Percentiles rank a stretch among this genome's conserved stretches.
These are phyloP conservation scores for Lupinus albus DNA, from an alignment of 306 rosid genomes.

Conservation along the genomic window DNA sequence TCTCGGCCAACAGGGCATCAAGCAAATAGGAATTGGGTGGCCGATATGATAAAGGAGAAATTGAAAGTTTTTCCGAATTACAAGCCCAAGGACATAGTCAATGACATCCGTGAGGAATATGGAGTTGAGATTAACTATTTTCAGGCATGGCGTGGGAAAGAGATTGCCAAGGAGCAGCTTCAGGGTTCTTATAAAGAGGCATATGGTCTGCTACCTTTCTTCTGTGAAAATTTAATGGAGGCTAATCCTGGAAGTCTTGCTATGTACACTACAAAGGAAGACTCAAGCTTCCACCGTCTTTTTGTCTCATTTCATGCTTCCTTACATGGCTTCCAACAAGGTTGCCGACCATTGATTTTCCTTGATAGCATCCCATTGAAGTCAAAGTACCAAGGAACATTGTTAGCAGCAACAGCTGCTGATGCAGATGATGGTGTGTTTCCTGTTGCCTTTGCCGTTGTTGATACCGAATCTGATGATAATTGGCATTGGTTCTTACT, in stretches of 20 bases:
- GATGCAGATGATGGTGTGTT: conserved; percentile 87
- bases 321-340: conserved; percentile 87
- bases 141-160: conserved; percentile 99
- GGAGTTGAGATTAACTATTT: conserved; percentile 95
- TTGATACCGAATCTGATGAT: conserved; percentile 87
- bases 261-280: conserved; percentile 83
- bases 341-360: conserved; percentile 91
- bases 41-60: conserved; percentile 93
- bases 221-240: conserved; percentile 89
- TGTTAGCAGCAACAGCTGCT: conserved; percentile 87
- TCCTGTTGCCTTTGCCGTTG: conserved; percentile 92
- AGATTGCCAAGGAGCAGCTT: conserved; percentile 98
- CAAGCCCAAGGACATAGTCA: conserved; percentile 97
- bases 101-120: conserved; percentile 89
- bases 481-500: conserved; percentile 93
- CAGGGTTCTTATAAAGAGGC: conserved; percentile 98
- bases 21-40: conserved; percentile 99
- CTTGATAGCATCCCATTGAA: conserved; percentile 80
- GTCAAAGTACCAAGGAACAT: conserved; percentile 91
- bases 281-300: conserved; percentile 89
- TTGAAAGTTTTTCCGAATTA: conserved; percentile 80
- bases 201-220: conserved; percentile 77
- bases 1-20: conserved; percentile 91
- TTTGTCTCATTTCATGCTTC: conserved; percentile 92
- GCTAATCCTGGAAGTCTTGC: conserved; percentile 93